These are phyloP conservation scores for Cokeromyces recurvatus DNA, from an alignment of 371 early-diverging fungal genomes.

Conservation along the genomic window DNA sequence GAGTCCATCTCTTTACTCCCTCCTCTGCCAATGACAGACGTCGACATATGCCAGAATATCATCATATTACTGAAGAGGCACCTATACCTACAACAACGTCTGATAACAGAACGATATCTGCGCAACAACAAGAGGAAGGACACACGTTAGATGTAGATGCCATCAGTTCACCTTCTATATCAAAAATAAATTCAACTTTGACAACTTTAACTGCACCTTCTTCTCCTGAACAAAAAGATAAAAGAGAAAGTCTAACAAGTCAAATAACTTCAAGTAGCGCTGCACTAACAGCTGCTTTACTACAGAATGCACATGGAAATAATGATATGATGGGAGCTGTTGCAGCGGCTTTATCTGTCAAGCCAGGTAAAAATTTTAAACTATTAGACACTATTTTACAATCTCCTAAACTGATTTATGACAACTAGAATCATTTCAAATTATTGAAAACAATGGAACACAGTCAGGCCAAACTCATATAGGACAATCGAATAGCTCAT, in stretches of 20 bases:
- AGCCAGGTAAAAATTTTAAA: conserved; percentile 35
- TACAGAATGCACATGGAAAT: conserved; percentile 17
- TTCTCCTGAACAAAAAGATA: not conserved
- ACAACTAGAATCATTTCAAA: not conserved
- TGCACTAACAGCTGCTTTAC: conserved; percentile 24
- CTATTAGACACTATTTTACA: too few relatives aligned
- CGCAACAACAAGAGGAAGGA: not conserved
- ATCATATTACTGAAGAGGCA: conserved; percentile 12
- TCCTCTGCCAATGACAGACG: conserved; percentile 8
- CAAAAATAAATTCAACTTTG: too few relatives aligned
- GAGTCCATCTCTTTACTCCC: conserved; percentile 34
- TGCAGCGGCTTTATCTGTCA: conserved; percentile 30
- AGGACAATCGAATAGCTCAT: too few relatives aligned
- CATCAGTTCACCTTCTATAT: conserved; percentile 11
- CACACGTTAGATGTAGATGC: conserved; percentile 13
- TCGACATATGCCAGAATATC: conserved; percentile 5
- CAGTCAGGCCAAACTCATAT: too few relatives aligned
- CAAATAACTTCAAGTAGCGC: conserved; percentile 12
- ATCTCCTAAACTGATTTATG: too few relatives aligned
- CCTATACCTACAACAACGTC: conserved; percentile 2
- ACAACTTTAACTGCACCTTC: not conserved
- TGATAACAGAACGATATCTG: conserved; percentile 16
- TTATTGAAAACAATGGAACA: too few relatives aligned
- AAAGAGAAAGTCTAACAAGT: conserved; percentile 1
- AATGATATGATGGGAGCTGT: conserved; percentile 25